Percentiles rank a stretch among this genome's conserved stretches.
Conservation (phyloP, 2,329 filamentous ascomycete genomes). For the Hypoxylon sp. region DNA sequence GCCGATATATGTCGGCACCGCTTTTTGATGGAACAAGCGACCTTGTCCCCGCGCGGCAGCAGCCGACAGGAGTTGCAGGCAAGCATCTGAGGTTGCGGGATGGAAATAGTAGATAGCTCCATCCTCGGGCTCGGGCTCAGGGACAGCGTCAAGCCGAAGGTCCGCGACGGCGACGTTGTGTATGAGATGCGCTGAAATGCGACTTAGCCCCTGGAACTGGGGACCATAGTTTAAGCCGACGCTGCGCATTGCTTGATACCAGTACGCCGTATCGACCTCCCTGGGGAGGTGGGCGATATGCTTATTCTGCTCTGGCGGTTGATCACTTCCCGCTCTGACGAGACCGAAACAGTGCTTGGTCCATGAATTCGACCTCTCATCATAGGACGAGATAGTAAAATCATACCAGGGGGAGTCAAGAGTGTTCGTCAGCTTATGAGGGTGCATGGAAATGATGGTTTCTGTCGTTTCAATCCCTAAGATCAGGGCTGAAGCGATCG, state of each 20-base stretch:
- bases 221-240: constrained; percentile 48
- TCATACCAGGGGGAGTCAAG: constrained; percentile 47
- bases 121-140: not conserved
- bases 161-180: not conserved
- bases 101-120: not conserved
- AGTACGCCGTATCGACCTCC: constrained; percentile 13
- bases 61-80: not conserved
- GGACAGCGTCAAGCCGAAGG: not conserved
- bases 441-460: constrained; percentile 34
- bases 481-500: not conserved
- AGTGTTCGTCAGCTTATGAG: constrained; percentile 19
- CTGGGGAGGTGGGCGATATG: constrained; percentile 12
- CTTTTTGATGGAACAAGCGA: not conserved
- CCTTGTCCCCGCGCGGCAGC: not conserved
- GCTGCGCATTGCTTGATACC: constrained; percentile 39
- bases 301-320: not conserved
- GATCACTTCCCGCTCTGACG: constrained; percentile 29
- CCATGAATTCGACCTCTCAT: constrained; percentile 45
- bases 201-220: constrained; percentile 35
- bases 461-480: constrained; percentile 36
- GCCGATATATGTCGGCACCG: not conserved
- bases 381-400: constrained; percentile 48
- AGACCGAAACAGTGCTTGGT: constrained; percentile 48
- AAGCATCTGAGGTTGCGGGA: not conserved
- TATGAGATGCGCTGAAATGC: not conserved